Base-by-base conservation (phyloP, 2,329 filamentous ascomycete genomes). In the Drechmeria coniospora region DNA sequence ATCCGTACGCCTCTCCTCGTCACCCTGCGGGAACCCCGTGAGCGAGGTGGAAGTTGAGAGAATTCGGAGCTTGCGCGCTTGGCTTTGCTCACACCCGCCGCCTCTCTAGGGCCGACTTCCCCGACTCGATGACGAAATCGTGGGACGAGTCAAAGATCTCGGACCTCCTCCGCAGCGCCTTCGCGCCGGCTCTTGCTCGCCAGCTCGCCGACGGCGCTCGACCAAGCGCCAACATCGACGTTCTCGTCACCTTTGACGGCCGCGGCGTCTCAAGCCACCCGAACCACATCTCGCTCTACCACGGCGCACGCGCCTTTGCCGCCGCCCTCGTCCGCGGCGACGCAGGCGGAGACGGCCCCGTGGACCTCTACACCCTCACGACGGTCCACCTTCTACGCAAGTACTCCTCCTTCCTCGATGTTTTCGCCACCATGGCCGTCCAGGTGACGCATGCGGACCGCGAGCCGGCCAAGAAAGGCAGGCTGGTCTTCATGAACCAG, bases 241-340 rank as follows among this genome's bases (percentile, higher is more conserved):
- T 78, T 16, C 66, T 98, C 40, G 63, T 98, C 38, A 98, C 90
- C 17, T 98, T 98, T 48, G 90, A 98, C 57, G 48, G 54, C n/a
- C 38, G 56, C 26, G 90, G 90, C 33, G 65, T 98, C 26, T 93
- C 83, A 32, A 70, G 71, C 23, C 90, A 98, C 54, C 83, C 84
- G 14, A 98, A 98, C 60, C 90, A 98, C 58, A 79, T 80, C 36
- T 84, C 84, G 5, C 69, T 95, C 7, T 84, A 84, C 57, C 67
- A 80, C 50, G 90, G 87, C 32, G 81, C 83, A 6, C 67, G 70
- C 25, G 54, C 68, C 26, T 95, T 93, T 50, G 51, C 92, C 29
- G 57, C 64, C 28, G 53, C 61, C 6, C 63, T 93, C 27, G 70
- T 77, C 51, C 65, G 66, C 27, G 66, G 67, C 30, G 64, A 70